These are phyloP conservation scores for Penicillium samsonianum DNA, from an alignment of 495 filamentous ascomycete species.

Conservation along the genomic window DNA sequence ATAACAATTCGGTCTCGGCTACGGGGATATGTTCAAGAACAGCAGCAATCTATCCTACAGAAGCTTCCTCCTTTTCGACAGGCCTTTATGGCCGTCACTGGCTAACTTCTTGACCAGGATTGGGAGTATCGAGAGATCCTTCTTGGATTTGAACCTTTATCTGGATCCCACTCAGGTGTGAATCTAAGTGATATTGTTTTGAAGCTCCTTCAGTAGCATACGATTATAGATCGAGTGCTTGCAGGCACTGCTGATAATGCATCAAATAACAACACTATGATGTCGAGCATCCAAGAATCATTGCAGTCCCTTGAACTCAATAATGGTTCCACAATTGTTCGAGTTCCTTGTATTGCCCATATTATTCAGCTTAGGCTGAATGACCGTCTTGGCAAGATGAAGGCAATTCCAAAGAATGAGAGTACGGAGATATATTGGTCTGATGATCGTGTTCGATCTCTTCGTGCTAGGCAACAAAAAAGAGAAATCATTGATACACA, in stretches of 20 bases:
- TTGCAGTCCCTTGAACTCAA: conserved; percentile 1
- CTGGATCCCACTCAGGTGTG: neutral
- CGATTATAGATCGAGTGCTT: too few species aligned
- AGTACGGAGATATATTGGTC: neutral
- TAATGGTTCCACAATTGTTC: conserved; percentile 7
- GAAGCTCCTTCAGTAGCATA: too few species aligned
- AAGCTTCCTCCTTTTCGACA: neutral
- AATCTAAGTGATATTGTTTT: neutral
- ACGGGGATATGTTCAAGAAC: neutral
- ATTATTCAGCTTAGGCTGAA: conserved; percentile 9
- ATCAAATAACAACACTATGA: too few species aligned
- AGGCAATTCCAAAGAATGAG: conserved; percentile 2
- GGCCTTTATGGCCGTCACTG: too few species aligned
- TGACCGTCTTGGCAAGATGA: conserved; percentile 5
- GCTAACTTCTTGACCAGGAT: too few species aligned
- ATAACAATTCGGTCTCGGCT: neutral
- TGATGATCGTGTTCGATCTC: neutral
- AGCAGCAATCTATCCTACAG: conserved; percentile 2
- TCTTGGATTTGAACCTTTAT: conserved; percentile 1
- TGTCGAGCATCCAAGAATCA: conserved; percentile 8
- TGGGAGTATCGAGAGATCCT: too few species aligned
- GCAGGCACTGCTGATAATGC: too few species aligned
- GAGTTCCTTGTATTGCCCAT: conserved; percentile 2
- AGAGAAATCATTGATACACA: neutral
- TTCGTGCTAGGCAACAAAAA: conserved; percentile 1